Evolutionary conservation across 441 rosid genomes (phyloP), one percentile per base, ranked within the genome.

Genomic region (Flueggea neowawraea): DNA sequence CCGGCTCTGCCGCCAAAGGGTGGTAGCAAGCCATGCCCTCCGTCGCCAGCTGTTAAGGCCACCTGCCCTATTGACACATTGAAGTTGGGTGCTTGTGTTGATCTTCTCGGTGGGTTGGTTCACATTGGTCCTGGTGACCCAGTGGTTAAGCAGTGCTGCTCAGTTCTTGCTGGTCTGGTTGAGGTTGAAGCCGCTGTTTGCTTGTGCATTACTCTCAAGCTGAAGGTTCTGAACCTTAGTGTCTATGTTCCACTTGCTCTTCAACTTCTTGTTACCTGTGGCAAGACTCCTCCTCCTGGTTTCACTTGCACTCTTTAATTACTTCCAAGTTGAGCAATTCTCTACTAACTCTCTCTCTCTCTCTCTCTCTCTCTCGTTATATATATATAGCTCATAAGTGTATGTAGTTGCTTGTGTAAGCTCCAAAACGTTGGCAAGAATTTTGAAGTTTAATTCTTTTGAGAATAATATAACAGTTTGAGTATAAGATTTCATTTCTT

Each of bases 211-310:
- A 83, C 89, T 53, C 81, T 88, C 22, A 85, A 82, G 73, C 61
- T 82, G 57, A 85, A 85, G 78, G 81, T 79, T 28, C 87, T 88
- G 7, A 79, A 88, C 78, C 86, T 88, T 49, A 85, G 62, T 1
- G 13, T 82, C 48, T 83, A 59, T 63, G 86, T 83, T 15, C 95
- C 95, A 0, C 64, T 88, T 58, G 91, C 95, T 54, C 89, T 88
- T 58, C 86, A 88, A 70, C 95, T 88, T 13, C 89, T 88, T 17
- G 32, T 85, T 44, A 76, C 89, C 13, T 88, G 95, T 69, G 95
- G 95, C 52, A 88, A 88, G 79, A 74, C 86, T 17, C 89, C 89
- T 11, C 95, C 95, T 66, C 79, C 95, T 57, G 89, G 91, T 61
- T 88, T 70, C 83, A 88, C 95, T 47, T 88, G 95, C 82, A 31